Base-by-base conservation (phyloP, 2,329 filamentous ascomycete species). In the Fusarium sterilihyphosum region DNA sequence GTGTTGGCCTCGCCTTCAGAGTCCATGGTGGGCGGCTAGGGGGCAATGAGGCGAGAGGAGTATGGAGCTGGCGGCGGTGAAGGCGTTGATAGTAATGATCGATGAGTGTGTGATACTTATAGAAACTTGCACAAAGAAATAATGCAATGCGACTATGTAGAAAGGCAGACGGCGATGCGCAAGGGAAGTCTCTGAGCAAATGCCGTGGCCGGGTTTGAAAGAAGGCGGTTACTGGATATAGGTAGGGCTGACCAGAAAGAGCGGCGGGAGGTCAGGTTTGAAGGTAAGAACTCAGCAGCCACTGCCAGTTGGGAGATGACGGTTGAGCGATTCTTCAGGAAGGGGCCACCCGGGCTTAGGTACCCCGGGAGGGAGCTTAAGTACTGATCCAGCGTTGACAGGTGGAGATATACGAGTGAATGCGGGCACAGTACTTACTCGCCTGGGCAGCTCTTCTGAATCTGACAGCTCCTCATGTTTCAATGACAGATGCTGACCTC, bases 1-100 rank as follows among this genome's bases (percentile, higher is more conserved):
- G 77, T 72, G 73, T 75, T 77, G 72, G 81, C 78, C 77, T 84
- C 82, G 78, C 79, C 84, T 76, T 86, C 86, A 76, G 85, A 77
- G 77, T 90, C 88, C 88, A 71, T 83, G 82, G 65, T 65, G 65
- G 76, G 73, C 69, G 70, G 74, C 65, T 74, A 73, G 73, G 73
- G 64, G 63, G 65, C 58, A 44, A 65, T 53, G 64, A 60, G 56
- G 62, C 47, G 61, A 70, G 58, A 64, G 70, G 68, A 50, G 61
- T 43, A 67, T 69, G 73, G 65, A 77, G 61, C 71, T 67, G 70
- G 73, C 75, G 75, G 77, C 78, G 74, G 75, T 79, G 77, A 78
- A 74, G 73, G 61, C 71, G 56, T 65, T 70, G 72, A 53, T 57
- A 35, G 66, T 63, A 63, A 49, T 71, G 65, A 57, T 73, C 63